Base-by-base conservation (phyloP, 208 protist species). In the Wallacemonas rigidus region DNA sequence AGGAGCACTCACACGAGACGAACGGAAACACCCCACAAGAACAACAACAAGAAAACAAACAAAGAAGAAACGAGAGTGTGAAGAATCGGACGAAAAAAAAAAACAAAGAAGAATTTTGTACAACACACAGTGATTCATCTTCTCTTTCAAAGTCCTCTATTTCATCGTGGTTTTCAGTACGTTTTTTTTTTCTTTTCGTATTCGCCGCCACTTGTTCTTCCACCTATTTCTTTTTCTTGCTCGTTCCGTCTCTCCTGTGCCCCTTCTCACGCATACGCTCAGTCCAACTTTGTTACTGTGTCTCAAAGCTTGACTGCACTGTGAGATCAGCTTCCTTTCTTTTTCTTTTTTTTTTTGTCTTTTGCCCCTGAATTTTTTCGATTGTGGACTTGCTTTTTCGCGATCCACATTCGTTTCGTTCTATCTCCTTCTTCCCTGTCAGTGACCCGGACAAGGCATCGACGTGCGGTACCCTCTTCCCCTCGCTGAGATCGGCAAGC, bases 131-230 rank as follows among this genome's bases (percentile, higher is more conserved):
- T 60, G 9, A 35, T 35, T 35, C 15, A 8, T 38, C 17, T 39
- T 62, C 53, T 3, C 61, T 71, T 62, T 61, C 5, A 3, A n/a
- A 14, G 36, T 36, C 63, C 63, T 64, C 36, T 40, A 35, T 44
- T 72, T 4, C 40, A 48, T 26, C 39, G 38, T 71, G 8, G 41
- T 57, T 11, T 50, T 1, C n/a, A 36, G 3, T 48, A 4, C 41
- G n/a, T 36, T 44, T 51, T 71, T 51, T 71, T 57, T 48, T 70
- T 61, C 51, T 5, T 53, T 72, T 70, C 56, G 14, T 48, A 45
- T 47, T 47, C 8, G 3, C n/a, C 41, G 14, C 48, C 44, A 54
- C 48, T 60, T 60, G 57, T 71, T 14, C 41, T 26, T 26, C 26
- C 26, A 26, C 26, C 26, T 26, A 26, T 26, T 26, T 26, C 0